phyloP scores from a whole-genome alignment of 2,329 filamentous ascomycete species.

The Tolypocladium cylindrosporum region DNA sequence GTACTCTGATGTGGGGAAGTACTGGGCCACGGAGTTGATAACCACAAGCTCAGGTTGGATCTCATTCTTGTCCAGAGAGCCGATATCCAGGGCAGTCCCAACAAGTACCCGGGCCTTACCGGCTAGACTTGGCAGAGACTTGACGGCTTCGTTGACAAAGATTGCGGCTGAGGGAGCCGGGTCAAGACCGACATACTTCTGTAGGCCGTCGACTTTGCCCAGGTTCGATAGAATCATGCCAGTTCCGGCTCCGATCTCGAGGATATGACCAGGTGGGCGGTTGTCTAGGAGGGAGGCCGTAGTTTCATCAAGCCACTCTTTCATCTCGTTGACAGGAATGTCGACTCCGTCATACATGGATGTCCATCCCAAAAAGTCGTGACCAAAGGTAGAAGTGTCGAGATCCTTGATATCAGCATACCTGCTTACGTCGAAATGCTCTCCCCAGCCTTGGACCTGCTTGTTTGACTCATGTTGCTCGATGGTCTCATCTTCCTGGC shows the following conservation, averaged over 20 bases:
- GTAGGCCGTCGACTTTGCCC: conserved; percentile 1
- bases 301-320: conserved; percentile 15
- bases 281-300: conserved; percentile 10
- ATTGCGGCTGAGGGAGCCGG: conserved; percentile 6
- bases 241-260: conserved; percentile 14
- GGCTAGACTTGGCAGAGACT: not conserved
- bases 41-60: conserved; percentile 1
- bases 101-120: no score
- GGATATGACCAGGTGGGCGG: conserved; percentile 6
- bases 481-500: no score
- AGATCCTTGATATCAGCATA: no score
- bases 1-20: conserved; percentile 2
- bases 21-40: conserved; percentile 6
- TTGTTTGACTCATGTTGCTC: no score
- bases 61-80: no score
- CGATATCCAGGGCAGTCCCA: no score
- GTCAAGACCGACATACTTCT: conserved; percentile 17
- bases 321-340: no score
- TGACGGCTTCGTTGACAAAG: conserved; percentile 4
- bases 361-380: no score
- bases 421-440: no score
- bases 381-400: no score
- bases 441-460: no score
- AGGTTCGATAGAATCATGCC: conserved; percentile 11
- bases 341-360: no score